phyloP scores from a whole-genome alignment of 768 basidiomycete genomes.

The Leccinum imitatum region DNA sequence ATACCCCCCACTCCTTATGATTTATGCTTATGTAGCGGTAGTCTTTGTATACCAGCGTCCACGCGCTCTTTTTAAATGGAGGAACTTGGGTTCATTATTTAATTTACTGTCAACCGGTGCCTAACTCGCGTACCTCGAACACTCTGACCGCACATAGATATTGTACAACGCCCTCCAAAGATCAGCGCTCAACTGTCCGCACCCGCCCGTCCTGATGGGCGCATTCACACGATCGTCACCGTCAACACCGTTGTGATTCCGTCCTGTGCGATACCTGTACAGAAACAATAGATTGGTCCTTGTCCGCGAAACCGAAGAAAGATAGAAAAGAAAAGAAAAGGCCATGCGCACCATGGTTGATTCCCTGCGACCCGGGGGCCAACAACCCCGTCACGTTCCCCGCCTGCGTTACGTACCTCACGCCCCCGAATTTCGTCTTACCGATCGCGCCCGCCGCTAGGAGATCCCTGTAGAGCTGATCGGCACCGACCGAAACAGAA shows the following conservation, averaged over 20 bases:
- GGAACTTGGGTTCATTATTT: background rate
- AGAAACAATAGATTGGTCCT: background rate
- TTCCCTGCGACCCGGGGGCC: conserved; percentile 37
- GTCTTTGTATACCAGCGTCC: conserved; percentile 6
- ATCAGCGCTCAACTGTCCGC: background rate
- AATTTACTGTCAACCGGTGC: background rate
- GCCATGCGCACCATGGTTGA: conserved; percentile 48
- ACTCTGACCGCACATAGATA: background rate
- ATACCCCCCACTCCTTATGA: conserved; percentile 13
- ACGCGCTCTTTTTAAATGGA: background rate
- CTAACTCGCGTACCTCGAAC: too few relatives aligned
- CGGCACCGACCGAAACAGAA: background rate
- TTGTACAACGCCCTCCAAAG: background rate
- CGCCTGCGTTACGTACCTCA: too few relatives aligned
- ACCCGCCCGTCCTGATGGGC: background rate
- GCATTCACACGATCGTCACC: conserved; percentile 44
- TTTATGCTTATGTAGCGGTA: conserved; percentile 20
- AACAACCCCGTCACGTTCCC: too few relatives aligned
- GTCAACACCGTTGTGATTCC: conserved; percentile 57
- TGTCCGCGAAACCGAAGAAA: background rate
- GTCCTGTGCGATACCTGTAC: conserved; percentile 56
- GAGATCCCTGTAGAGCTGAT: conserved; percentile 29
- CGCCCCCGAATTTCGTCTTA: too few relatives aligned
- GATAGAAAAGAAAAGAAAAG: background rate
- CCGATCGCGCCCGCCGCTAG: too few relatives aligned